A percentile compares a stretch with the other conserved stretches of the same genome.
These are phyloP conservation scores for Aspergillus hiratsukae DNA, from an alignment of 2,329 filamentous ascomycete species.

Conservation along the genomic window DNA sequence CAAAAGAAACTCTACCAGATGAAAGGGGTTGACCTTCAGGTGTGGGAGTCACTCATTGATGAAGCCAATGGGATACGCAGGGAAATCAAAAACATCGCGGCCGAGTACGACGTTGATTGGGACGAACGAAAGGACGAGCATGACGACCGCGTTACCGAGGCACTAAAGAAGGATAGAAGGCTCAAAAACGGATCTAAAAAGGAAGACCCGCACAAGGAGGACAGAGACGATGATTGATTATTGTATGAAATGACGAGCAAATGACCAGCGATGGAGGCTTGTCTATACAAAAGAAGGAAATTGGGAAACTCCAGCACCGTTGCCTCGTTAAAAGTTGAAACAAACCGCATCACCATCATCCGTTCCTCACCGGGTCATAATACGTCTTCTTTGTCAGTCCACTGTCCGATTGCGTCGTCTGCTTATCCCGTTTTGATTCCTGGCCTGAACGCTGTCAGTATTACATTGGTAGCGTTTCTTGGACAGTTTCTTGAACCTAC, in stretches of 20 bases:
- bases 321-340: not conserved
- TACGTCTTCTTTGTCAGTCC: conserved; percentile 31
- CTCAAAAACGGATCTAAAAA: conserved; percentile 33
- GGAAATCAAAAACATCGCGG: conserved; percentile 75
- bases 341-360: conserved; percentile 7
- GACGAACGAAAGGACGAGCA: conserved; percentile 71
- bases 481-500: not conserved
- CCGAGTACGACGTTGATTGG: conserved; percentile 89
- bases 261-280: not conserved
- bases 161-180: conserved; percentile 47
- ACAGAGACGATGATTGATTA: conserved; percentile 16
- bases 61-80: conserved; percentile 72
- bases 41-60: conserved; percentile 74
- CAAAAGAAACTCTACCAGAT: conserved; percentile 72
- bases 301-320: not conserved
- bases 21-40: conserved; percentile 68
- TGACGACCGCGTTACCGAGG: conserved; percentile 54
- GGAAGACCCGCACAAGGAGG: conserved; percentile 30
- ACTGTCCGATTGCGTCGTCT: conserved; percentile 16
- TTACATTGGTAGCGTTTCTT: not conserved
- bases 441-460: conserved; percentile 11
- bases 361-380: conserved; percentile 41
- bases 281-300: not conserved
- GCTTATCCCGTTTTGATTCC: conserved; percentile 18
- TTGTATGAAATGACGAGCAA: not conserved